These are phyloP conservation scores for Adenanthera pavonina DNA, from an alignment of 306 rosid species.

Conservation along the genomic window DNA sequence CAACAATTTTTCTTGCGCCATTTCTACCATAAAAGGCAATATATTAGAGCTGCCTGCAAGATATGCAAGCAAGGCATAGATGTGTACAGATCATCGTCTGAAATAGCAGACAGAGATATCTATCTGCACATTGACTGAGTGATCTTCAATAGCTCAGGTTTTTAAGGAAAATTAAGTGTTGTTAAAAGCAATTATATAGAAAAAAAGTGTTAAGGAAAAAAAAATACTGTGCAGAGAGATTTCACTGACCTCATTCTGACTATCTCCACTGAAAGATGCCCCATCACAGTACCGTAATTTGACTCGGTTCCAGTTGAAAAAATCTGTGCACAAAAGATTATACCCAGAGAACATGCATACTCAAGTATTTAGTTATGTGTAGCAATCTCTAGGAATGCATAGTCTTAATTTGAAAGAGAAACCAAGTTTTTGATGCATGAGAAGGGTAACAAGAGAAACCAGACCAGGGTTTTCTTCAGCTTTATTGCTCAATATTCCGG, in stretches of 20 bases:
- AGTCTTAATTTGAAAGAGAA: constrained; percentile 11
- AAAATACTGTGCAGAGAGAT: not conserved
- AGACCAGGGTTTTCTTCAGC: constrained; percentile 83
- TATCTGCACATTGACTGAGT: constrained; percentile 15
- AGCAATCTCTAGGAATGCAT: constrained; percentile 31
- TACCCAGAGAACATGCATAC: not conserved
- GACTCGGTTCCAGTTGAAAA: constrained; percentile 93
- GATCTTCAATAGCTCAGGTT: not conserved
- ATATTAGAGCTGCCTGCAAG: not conserved
- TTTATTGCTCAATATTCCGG: constrained; percentile 77
- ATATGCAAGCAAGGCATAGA: not conserved
- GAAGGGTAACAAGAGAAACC: constrained; percentile 45
- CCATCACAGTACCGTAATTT: constrained; percentile 91
- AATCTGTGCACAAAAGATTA: constrained; percentile 55
- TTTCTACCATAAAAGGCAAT: not conserved
- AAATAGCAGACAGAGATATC: not conserved
- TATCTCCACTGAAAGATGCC: constrained; percentile 85
- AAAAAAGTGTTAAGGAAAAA: not conserved
- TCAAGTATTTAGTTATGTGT: not conserved
- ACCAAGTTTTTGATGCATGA: constrained; percentile 11
- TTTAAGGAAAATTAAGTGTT: not conserved
- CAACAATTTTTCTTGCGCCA: not conserved
- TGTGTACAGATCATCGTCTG: not conserved
- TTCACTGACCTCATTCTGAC: constrained; percentile 64
- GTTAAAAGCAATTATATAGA: not conserved